Conservation (phyloP, 2,329 filamentous ascomycete genomes). For the Aspergillus spinulosporus region DNA sequence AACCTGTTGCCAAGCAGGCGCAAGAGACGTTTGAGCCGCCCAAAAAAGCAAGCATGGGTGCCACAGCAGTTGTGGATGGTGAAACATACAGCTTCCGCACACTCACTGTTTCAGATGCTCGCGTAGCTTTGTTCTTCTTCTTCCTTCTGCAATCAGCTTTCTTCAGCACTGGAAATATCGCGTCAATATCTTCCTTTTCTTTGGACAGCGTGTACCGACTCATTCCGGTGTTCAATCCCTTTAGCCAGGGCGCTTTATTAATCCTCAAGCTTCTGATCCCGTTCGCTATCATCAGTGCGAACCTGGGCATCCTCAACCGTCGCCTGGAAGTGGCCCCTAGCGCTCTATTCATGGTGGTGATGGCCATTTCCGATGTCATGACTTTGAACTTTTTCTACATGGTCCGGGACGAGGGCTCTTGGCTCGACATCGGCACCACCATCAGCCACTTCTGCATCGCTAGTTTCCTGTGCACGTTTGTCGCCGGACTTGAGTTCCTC, state of each 20-base stretch:
- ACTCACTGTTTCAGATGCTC: constrained; percentile 76
- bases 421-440: constrained; percentile 95
- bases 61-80: constrained; percentile 36
- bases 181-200: constrained; percentile 89
- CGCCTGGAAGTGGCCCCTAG: constrained; percentile 80
- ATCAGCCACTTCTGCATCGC: constrained; percentile 96
- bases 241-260: constrained; percentile 83
- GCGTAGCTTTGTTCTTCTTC: constrained; percentile 92
- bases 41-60: constrained; percentile 29
- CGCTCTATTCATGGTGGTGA: constrained; percentile 90
- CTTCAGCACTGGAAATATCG: constrained; percentile 95
- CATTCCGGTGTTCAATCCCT: constrained; percentile 89
- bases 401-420: constrained; percentile 92
- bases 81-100: constrained; percentile 57
- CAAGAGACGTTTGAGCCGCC: constrained; percentile 28
- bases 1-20: constrained; percentile 17
- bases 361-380: constrained; percentile 85
- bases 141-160: constrained; percentile 93
- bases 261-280: constrained; percentile 89
- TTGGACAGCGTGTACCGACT: constrained; percentile 86
- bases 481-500: constrained; percentile 80
- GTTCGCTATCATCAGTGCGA: constrained; percentile 88
- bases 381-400: constrained; percentile 98
- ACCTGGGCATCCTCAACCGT: constrained; percentile 88
- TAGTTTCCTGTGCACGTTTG: constrained; percentile 84